A percentile compares a stretch with the other conserved stretches of the same genome.
These are phyloP conservation scores for Ajuga reptans DNA, from an alignment of 305 asterid species.

Conservation along the genomic window DNA sequence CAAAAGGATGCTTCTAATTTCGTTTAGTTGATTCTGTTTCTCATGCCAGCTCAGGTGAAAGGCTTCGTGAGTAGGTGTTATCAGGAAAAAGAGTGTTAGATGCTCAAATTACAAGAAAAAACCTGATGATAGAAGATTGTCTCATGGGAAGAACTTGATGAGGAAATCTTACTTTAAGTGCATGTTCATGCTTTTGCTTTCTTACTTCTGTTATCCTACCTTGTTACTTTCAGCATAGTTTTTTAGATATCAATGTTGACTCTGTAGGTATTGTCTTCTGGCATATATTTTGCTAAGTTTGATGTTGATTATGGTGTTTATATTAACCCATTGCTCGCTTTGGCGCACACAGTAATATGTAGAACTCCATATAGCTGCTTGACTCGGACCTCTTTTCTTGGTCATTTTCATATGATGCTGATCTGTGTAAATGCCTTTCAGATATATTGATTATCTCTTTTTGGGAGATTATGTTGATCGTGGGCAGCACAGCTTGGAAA, in stretches of 20 bases:
- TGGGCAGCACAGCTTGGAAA: conserved; percentile 97
- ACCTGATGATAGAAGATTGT: neutral
- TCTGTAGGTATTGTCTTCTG: neutral
- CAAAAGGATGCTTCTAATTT: neutral
- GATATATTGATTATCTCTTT: conserved; percentile 93
- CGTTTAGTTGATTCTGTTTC: neutral
- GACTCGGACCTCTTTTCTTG: neutral
- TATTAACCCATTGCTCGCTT: neutral
- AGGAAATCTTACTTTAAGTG: neutral
- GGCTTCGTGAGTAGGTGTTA: neutral
- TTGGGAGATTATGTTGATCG: conserved; percentile 98
- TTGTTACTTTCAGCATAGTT: neutral
- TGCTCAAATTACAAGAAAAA: neutral
- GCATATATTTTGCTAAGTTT: neutral
- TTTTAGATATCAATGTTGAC: neutral
- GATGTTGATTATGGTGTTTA: neutral
- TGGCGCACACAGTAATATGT: neutral
- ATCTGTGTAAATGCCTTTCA: conserved; percentile 32
- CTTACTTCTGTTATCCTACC: neutral
- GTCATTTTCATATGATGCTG: conserved; percentile 11
- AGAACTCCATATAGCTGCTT: neutral
- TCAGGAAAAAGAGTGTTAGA: neutral
- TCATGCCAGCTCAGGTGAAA: neutral
- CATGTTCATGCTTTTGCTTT: neutral
- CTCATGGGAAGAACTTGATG: neutral